Conservation (phyloP, 306 rosid species). For the Rubus idaeus region DNA sequence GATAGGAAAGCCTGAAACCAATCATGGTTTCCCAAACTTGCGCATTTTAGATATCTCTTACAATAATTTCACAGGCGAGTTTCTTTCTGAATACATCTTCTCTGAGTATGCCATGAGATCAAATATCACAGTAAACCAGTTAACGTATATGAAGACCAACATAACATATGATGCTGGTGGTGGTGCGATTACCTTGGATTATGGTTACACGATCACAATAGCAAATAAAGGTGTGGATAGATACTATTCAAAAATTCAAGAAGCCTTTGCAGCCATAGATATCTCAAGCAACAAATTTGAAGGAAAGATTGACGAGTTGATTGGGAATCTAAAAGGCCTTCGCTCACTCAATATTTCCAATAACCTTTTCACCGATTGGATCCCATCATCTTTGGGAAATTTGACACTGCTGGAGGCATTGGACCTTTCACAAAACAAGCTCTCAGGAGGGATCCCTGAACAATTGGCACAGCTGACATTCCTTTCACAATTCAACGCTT, state of each 20-base stretch:
- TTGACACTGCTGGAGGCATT: background rate
- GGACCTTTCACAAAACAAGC: background rate
- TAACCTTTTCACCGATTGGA: background rate
- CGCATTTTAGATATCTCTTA: background rate
- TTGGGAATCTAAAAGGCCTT: background rate
- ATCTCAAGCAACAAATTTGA: background rate
- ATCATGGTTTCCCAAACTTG: background rate
- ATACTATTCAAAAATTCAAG: background rate
- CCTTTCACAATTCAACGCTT: slow-evolving; percentile 9
- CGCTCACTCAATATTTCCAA: background rate
- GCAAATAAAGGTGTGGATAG: background rate
- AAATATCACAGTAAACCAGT: background rate
- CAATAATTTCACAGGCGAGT: background rate
- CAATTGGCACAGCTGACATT: background rate
- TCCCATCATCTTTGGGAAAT: background rate
- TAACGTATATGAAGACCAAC: background rate
- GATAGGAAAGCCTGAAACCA: background rate
- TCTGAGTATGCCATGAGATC: background rate
- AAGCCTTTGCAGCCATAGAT: background rate
- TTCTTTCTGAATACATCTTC: background rate
- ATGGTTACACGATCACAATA: background rate
- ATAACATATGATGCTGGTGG: background rate
- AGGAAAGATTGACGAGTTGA: background rate
- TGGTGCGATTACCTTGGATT: background rate
- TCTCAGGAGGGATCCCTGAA: background rate